phyloP scores from a whole-genome alignment of 1,284 basidiomycete species.

The Retiboletus fuscus region DNA sequence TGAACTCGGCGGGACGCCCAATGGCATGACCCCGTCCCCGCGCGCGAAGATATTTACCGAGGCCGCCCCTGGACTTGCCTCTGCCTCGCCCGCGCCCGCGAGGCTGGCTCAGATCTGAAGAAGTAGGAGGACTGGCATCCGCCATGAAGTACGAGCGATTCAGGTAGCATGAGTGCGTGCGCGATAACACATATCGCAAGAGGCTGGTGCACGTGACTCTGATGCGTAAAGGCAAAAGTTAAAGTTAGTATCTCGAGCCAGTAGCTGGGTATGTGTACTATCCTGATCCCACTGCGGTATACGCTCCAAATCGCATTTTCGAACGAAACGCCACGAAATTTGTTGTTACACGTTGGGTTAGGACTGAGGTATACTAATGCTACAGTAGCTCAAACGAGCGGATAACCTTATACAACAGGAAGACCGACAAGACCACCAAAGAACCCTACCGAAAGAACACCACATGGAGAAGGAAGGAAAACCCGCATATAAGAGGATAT shows the following conservation, averaged over 20 bases:
- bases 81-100: constrained; percentile 57
- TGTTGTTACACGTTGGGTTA: constrained; percentile 20
- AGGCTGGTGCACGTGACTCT: too few relatives aligned
- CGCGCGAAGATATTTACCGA: constrained; percentile 79
- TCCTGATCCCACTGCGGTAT: background rate
- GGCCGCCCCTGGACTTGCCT: constrained; percentile 72
- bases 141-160: constrained; percentile 26
- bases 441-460: constrained; percentile 21
- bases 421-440: constrained; percentile 10
- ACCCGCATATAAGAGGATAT: constrained; percentile 8
- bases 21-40: constrained; percentile 67
- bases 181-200: too few relatives aligned
- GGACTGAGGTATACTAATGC: constrained; percentile 26
- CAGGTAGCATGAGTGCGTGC: too few relatives aligned
- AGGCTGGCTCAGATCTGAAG: constrained; percentile 27
- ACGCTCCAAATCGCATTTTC: background rate
- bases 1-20: constrained; percentile 73
- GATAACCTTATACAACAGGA: constrained; percentile 17
- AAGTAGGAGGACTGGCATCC: constrained; percentile 29
- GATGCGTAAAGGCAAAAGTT: too few relatives aligned
- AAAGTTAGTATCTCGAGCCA: too few relatives aligned
- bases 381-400: constrained; percentile 26
- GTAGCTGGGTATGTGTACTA: too few relatives aligned
- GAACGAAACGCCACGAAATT: background rate
- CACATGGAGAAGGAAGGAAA: constrained; percentile 29